Base-by-base conservation (phyloP, 768 basidiomycete species). In the Lentinula lateritia region DNA sequence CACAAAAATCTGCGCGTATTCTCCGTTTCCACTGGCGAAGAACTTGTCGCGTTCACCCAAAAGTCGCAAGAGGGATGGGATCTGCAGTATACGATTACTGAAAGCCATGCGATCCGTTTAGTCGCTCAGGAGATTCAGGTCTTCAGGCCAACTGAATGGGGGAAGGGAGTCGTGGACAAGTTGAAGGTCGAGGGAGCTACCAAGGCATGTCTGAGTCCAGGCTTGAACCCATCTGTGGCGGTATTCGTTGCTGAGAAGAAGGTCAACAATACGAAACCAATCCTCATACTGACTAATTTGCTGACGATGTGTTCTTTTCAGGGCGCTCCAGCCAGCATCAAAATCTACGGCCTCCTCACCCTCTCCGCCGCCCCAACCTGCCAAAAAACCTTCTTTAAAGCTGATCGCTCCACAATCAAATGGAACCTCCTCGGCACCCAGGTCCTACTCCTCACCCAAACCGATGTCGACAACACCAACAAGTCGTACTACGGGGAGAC, bases 401-500 rank as follows among this genome's bases (percentile, higher is more conserved):
- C 95, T 0, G 95, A 98, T 76, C 88, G 90, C 52, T 85, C 92
- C 3, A 84, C 85, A 68, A 88, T 99, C 74, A 98, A 98, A 75
- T 99, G 96, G 96, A 98, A 98, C 70, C 86, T 84, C 7, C 83
- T 95, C 16, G 97, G 96, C 18, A 96, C 95, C 0, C 92, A 93
- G 69, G 90, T 95, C 1, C 78, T 99, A 60, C 82, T 98, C 62
- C 75, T 98, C 41, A 95, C 96, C 0, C 93, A 95, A 69, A 96
- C 95, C 4, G 97, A 99, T 68, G 95, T 98, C 58, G 96, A 99
- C 70, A 93, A 92, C 71, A 89, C 92, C 50, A 96, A 96, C 74
- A 97, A 92, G 83, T 95, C 89, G 68, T 99, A 99, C 73, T 99
- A 98, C 66, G 97, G 97, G 58, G 96, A 98, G 78, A 97, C 95